phyloP scores from a whole-genome alignment of 257 asterid genomes.

The Primulina huaijiensis region DNA sequence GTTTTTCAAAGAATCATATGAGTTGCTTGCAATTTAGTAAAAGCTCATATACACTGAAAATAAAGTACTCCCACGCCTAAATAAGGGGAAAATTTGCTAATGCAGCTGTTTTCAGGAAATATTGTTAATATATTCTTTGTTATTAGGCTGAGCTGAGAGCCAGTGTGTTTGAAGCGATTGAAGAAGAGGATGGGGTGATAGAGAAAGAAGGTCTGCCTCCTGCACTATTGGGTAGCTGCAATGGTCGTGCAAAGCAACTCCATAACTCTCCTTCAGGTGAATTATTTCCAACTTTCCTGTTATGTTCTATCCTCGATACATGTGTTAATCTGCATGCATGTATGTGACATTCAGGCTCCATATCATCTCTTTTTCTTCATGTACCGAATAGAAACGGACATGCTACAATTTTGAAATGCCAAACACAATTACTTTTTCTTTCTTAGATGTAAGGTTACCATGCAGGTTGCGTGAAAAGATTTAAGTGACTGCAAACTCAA shows the following conservation, averaged over 20 bases:
- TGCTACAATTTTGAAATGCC: background rate
- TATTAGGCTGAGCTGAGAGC: constrained; percentile 91
- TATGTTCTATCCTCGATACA: background rate
- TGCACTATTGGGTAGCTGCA: constrained; percentile 95
- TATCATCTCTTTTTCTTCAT: background rate
- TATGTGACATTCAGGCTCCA: background rate
- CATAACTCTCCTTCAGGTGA: constrained; percentile 91
- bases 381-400: background rate
- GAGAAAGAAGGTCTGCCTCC: constrained; percentile 84
- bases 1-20: background rate
- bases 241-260: constrained; percentile 82
- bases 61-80: background rate
- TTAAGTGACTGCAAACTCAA: background rate
- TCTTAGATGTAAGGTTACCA: background rate
- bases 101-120: background rate
- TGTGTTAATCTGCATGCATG: background rate
- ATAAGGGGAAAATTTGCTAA: background rate
- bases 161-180: constrained; percentile 94
- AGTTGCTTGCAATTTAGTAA: background rate
- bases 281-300: background rate
- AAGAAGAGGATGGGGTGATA: constrained; percentile 78
- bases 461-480: background rate
- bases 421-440: too few species aligned
- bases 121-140: constrained; percentile 18
- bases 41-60: background rate